These are phyloP conservation scores for Pinus taeda DNA, from an alignment of 75 land plant genomes.

Conservation along the genomic window DNA sequence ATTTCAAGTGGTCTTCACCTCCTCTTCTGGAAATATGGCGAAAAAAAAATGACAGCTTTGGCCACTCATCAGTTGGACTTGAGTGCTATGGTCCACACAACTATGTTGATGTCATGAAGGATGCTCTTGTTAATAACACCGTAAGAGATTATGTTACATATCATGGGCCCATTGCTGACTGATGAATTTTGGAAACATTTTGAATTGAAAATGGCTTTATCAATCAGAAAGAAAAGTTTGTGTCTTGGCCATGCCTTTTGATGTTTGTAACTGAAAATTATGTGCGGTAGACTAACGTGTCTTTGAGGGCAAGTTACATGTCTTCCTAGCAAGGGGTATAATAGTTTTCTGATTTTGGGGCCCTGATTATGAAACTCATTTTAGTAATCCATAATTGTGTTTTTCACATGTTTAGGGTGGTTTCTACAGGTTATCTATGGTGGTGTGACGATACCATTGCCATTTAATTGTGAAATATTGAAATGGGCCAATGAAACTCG, in stretches of 20 bases:
- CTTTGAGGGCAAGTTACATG: not conserved
- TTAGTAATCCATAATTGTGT: not conserved
- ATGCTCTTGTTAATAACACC: slow-evolving; percentile 70
- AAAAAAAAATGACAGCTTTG: slow-evolving; percentile 36
- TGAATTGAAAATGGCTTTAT: not conserved
- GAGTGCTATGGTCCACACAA: slow-evolving; percentile 63
- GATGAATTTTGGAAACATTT: not conserved
- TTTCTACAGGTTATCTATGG: slow-evolving; percentile 54
- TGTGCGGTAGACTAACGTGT: not conserved
- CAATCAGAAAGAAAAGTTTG: not conserved
- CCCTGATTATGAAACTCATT: too few relatives aligned
- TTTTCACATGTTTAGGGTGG: not conserved
- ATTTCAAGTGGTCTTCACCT: slow-evolving; percentile 63
- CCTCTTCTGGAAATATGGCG: slow-evolving; percentile 86
- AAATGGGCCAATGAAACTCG: slow-evolving; percentile 83
- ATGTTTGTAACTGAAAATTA: not conserved
- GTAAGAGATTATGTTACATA: slow-evolving; percentile 29
- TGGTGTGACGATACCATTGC: slow-evolving; percentile 61
- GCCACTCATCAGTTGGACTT: slow-evolving; percentile 32
- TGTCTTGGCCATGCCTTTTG: slow-evolving; percentile 1
- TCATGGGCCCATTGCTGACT: not conserved
- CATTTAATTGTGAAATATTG: slow-evolving; percentile 82
- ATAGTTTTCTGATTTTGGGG: not conserved
- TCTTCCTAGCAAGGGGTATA: slow-evolving; percentile 1
- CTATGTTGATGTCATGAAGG: slow-evolving; percentile 42